These are phyloP conservation scores for Corinectria fuckeliana DNA, from an alignment of 2,329 filamentous ascomycete species.

Conservation along the genomic window DNA sequence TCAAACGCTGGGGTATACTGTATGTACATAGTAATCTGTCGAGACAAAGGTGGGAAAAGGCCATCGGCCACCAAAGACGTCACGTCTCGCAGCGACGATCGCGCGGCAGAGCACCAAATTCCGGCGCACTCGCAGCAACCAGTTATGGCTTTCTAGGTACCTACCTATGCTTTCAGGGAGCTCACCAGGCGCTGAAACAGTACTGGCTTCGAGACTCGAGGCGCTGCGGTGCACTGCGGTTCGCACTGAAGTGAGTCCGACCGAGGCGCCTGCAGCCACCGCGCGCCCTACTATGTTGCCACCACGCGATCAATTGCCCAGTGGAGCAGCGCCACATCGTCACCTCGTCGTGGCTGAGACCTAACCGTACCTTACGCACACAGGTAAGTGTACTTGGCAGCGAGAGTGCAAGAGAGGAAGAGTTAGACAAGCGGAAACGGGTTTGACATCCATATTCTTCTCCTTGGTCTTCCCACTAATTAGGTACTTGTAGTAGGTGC, in stretches of 20 bases:
- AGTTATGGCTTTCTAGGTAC: not conserved
- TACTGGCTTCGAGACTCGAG: not conserved
- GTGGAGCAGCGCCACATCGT: slow-evolving; percentile 17
- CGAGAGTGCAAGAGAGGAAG: not conserved
- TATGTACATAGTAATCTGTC: too few relatives aligned
- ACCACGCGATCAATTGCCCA: slow-evolving; percentile 39
- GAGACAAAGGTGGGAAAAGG: not conserved
- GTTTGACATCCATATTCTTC: not conserved
- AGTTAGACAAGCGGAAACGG: too few relatives aligned
- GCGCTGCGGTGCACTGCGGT: too few relatives aligned
- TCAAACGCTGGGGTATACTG: too few relatives aligned
- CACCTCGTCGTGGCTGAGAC: not conserved
- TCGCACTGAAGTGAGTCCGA: not conserved
- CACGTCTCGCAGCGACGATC: slow-evolving; percentile 10
- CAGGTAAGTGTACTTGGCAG: too few relatives aligned
- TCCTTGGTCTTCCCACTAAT: too few relatives aligned
- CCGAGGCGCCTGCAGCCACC: slow-evolving; percentile 2
- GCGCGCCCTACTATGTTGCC: not conserved
- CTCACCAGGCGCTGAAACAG: not conserved
- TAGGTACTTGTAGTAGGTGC: too few relatives aligned
- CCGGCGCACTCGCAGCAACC: not conserved
- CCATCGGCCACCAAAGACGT: slow-evolving; percentile 1
- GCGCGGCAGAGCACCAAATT: slow-evolving; percentile 8
- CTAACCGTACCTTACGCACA: too few relatives aligned
- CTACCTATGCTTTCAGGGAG: not conserved